These are phyloP conservation scores for Phymatotrichopsis omnivora DNA, from an alignment of 2,329 filamentous ascomycete species.

Conservation along the genomic window DNA sequence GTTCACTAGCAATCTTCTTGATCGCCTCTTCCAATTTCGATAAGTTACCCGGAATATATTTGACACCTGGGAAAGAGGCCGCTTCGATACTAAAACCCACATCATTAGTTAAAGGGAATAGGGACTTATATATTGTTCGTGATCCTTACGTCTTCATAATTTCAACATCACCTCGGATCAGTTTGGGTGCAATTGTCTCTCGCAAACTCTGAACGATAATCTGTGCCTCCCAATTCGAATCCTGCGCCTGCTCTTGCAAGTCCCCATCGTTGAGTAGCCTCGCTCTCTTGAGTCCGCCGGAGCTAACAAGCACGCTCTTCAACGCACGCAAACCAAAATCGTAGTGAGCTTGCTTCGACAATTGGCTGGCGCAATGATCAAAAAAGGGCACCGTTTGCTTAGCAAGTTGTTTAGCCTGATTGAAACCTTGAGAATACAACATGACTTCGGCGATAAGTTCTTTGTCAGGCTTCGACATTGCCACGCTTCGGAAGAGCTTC, in stretches of 20 bases:
- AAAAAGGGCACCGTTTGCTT: slow-evolving; percentile 98
- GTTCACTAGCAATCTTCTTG: slow-evolving; percentile 67
- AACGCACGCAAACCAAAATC: slow-evolving; percentile 95
- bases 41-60: slow-evolving; percentile 84
- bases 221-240: slow-evolving; percentile 59
- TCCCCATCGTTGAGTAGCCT: slow-evolving; percentile 27
- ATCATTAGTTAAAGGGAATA: slow-evolving; percentile 2
- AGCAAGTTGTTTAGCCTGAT: slow-evolving; percentile 84
- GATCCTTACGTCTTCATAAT: slow-evolving; percentile 55
- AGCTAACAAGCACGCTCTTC: slow-evolving; percentile 97
- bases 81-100: slow-evolving; percentile 53
- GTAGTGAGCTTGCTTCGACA: slow-evolving; percentile 97
- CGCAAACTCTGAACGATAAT: slow-evolving; percentile 98
- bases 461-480: slow-evolving; percentile 99
- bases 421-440: slow-evolving; percentile 99
- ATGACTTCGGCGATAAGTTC: slow-evolving; percentile 99
- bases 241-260: slow-evolving; percentile 17
- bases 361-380: slow-evolving; percentile 66
- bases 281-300: slow-evolving; percentile 84
- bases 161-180: slow-evolving; percentile 85
- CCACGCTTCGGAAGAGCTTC: slow-evolving; percentile 97
- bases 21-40: slow-evolving; percentile 71
- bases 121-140: neutral
- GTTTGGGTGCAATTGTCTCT: slow-evolving; percentile 94
- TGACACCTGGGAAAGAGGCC: slow-evolving; percentile 80